A percentile compares a stretch with the other conserved stretches of the same genome.
Conservation (phyloP, 805 yeast species). For the Starmerella sp. region DNA sequence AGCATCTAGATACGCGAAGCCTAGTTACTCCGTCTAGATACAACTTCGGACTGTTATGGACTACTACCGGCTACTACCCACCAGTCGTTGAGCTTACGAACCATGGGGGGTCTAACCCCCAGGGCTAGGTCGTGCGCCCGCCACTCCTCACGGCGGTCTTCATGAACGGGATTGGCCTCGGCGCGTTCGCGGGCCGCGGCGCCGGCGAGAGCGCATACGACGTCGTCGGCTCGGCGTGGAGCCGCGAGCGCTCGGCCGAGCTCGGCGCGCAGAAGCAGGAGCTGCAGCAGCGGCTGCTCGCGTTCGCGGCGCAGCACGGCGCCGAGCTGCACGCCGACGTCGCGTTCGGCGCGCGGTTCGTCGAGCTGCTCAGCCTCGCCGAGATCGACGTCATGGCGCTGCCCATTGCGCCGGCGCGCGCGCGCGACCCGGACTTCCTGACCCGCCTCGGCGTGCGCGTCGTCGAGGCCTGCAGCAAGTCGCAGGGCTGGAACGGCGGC, state of each 20-base stretch:
- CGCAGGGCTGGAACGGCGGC: slow-evolving; percentile 73
- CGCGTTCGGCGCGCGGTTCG: not conserved
- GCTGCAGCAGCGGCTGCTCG: not conserved
- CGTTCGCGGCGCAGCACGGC: not conserved
- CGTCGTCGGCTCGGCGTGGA: not conserved
- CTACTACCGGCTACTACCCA: no score
- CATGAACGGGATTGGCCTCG: slow-evolving; percentile 3
- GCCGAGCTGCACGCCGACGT: not conserved
- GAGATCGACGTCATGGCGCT: not conserved
- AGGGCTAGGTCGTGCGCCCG: no score
- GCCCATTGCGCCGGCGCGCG: not conserved
- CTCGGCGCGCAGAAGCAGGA: not conserved
- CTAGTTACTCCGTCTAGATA: no score
- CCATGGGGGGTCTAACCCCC: no score
- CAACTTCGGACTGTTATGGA: no score
- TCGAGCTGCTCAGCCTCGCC: not conserved
- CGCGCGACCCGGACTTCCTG: not conserved
- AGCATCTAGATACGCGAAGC: no score
- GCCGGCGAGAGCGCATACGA: slow-evolving; percentile 1
- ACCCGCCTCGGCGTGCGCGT: slow-evolving; percentile 61
- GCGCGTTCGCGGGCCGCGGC: not conserved
- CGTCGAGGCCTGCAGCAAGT: slow-evolving; percentile 62
- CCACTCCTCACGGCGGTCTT: not conserved
- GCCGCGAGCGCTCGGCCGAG: not conserved
- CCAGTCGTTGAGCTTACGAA: no score